Evolutionary conservation across 306 rosid genomes (phyloP).

Genomic region (Ammopiptanthus mongolicus): DNA sequence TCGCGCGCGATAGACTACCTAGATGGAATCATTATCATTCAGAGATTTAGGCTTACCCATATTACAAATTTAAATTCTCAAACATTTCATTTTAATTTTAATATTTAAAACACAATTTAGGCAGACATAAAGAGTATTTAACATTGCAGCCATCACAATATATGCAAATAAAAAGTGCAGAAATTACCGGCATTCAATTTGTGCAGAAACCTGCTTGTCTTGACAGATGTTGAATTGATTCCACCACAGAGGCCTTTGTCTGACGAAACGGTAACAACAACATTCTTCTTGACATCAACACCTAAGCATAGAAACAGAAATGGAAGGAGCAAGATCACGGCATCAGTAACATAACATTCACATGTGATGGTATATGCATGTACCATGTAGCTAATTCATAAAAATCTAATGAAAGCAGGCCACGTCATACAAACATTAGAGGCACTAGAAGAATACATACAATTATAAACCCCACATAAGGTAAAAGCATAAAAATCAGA

Average conservation of each 20-base stretch:
- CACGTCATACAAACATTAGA: neutral
- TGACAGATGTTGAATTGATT: slow-evolving; percentile 93
- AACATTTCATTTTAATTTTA: neutral
- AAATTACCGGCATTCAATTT: slow-evolving; percentile 73
- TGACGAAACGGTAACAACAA: slow-evolving; percentile 75
- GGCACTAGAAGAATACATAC: neutral
- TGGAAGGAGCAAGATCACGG: neutral
- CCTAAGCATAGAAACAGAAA: slow-evolving; percentile 38
- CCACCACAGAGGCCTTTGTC: slow-evolving; percentile 99
- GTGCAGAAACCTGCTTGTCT: slow-evolving; percentile 71
- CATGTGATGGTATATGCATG: neutral
- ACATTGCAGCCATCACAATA: neutral
- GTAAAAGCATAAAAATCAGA: neutral
- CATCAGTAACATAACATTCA: neutral
- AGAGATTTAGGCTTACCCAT: neutral
- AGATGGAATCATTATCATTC: neutral
- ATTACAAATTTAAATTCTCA: neutral
- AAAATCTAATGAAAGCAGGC: neutral
- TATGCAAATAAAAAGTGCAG: slow-evolving; percentile 2
- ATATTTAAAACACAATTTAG: neutral
- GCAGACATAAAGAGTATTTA: neutral
- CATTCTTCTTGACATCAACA: slow-evolving; percentile 72
- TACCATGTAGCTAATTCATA: neutral
- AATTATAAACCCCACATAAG: neutral
- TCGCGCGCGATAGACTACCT: too few relatives aligned